Percentiles rank a stretch among this genome's conserved stretches.
These are phyloP conservation scores for Trametes polyzona DNA, from an alignment of 1,284 basidiomycete genomes.

Conservation along the genomic window DNA sequence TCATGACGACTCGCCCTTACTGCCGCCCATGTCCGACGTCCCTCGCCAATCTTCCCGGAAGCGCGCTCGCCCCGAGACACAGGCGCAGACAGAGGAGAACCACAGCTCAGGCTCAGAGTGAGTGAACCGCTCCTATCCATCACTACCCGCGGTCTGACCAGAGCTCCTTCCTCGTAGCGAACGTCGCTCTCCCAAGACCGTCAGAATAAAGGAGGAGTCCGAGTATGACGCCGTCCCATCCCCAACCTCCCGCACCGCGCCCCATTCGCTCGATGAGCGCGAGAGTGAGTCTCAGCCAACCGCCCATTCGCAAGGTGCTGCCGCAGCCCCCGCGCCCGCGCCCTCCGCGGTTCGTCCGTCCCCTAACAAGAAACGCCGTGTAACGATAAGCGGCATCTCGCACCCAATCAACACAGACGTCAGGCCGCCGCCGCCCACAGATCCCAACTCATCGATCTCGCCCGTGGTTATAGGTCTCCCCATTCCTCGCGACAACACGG, in stretches of 20 bases:
- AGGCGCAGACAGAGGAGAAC: constrained; percentile 26
- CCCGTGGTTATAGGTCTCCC: constrained; percentile 68
- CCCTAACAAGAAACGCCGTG: constrained; percentile 72
- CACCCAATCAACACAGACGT: constrained; percentile 59
- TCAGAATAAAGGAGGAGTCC: constrained; percentile 65
- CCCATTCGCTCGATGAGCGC: constrained; percentile 23
- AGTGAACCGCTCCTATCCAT: constrained; percentile 39
- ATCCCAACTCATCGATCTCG: constrained; percentile 61
- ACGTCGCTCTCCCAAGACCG: constrained; percentile 48
- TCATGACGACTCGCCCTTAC: constrained; percentile 35
- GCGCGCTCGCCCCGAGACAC: constrained; percentile 33
- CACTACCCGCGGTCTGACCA: background rate
- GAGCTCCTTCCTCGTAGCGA: constrained; percentile 35
- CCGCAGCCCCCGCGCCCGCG: constrained; percentile 19
- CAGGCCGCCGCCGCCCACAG: constrained; percentile 31
- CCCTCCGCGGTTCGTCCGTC: constrained; percentile 48
- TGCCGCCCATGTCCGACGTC: constrained; percentile 27
- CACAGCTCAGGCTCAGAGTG: constrained; percentile 31
- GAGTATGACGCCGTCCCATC: constrained; percentile 53
- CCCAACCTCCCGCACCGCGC: constrained; percentile 25
- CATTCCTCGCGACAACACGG: constrained; percentile 59
- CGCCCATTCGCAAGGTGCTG: constrained; percentile 10
- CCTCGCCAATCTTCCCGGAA: constrained; percentile 28
- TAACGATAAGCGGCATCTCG: constrained; percentile 65
- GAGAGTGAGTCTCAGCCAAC: constrained; percentile 28